These are phyloP conservation scores for Geotrichum fermentans DNA, from an alignment of 1,139 yeast species.

Conservation along the genomic window DNA sequence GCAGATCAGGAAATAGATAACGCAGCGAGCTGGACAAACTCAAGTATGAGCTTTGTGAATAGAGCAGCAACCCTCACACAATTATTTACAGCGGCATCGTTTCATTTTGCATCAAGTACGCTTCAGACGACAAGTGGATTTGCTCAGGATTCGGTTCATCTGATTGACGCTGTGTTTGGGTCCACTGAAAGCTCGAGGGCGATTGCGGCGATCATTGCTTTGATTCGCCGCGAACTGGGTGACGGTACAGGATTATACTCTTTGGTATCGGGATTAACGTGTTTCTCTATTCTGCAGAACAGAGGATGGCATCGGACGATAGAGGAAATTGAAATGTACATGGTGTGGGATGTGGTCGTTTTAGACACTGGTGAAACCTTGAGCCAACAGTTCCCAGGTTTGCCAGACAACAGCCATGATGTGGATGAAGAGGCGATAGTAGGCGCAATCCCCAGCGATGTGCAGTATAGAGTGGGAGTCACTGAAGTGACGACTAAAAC, in stretches of 20 bases:
- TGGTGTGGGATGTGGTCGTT: slow-evolving; percentile 37
- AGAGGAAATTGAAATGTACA: slow-evolving; percentile 28
- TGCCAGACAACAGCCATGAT: slow-evolving; percentile 20
- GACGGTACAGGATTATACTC: slow-evolving; percentile 32
- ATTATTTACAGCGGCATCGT: slow-evolving; percentile 32
- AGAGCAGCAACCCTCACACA: slow-evolving; percentile 33
- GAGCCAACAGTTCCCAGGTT: slow-evolving; percentile 30
- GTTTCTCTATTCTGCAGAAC: slow-evolving; percentile 34
- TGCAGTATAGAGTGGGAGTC: slow-evolving; percentile 28
- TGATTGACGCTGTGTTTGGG: slow-evolving; percentile 36
- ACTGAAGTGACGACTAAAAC: slow-evolving; percentile 27
- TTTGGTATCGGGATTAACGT: slow-evolving; percentile 32
- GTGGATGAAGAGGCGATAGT: slow-evolving; percentile 29
- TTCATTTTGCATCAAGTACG: slow-evolving; percentile 31
- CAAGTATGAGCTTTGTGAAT: slow-evolving; percentile 26
- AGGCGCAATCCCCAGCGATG: slow-evolving; percentile 28
- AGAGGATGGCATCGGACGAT: slow-evolving; percentile 31
- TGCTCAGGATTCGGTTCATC: slow-evolving; percentile 35
- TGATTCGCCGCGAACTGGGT: slow-evolving; percentile 33
- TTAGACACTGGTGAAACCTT: slow-evolving; percentile 35
- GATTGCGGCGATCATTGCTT: slow-evolving; percentile 31
- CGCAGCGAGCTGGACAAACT: slow-evolving; percentile 25
- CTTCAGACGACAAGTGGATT: slow-evolving; percentile 29
- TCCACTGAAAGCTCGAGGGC: slow-evolving; percentile 36
- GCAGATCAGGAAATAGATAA: slow-evolving; percentile 33